These are phyloP conservation scores for Anthostomella pinea DNA, from an alignment of 2,329 filamentous ascomycete species.

Conservation along the genomic window DNA sequence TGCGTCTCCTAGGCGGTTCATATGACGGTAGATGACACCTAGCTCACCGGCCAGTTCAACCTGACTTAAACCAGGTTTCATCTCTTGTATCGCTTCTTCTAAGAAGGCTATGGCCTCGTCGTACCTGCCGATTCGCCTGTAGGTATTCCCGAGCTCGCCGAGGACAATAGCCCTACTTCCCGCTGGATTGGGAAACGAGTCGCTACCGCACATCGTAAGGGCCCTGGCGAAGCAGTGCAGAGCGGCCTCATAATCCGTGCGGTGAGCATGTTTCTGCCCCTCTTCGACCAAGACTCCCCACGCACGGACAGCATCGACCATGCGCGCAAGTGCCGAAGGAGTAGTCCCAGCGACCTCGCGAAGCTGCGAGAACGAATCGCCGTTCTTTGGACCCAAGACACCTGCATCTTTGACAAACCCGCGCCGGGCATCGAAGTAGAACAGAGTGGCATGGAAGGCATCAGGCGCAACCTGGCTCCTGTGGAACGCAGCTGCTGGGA, in stretches of 20 bases:
- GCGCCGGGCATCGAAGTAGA: conserved; percentile 34
- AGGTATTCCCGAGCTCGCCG: conserved; percentile 26
- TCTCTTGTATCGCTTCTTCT: conserved; percentile 20
- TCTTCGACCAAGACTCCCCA: conserved; percentile 19
- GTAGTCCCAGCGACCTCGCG: conserved; percentile 22
- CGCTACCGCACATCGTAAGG: conserved; percentile 21
- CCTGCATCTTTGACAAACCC: conserved; percentile 31
- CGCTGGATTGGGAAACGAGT: too few relatives aligned
- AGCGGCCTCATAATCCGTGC: conserved; percentile 22
- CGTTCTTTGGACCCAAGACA: conserved; percentile 31
- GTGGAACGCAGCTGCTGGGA: conserved; percentile 32
- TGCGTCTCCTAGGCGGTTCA: conserved; percentile 29
- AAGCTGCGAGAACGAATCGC: conserved; percentile 15
- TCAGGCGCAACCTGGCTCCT: conserved; percentile 26
- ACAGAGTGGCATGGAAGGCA: conserved; percentile 33
- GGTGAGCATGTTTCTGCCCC: conserved; percentile 12
- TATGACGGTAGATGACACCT: conserved; percentile 32
- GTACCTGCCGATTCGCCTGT: conserved; percentile 32
- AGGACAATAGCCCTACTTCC: too few relatives aligned
- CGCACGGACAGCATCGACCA: conserved; percentile 10
- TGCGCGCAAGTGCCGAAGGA: conserved; percentile 15
- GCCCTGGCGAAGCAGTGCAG: conserved; percentile 23
- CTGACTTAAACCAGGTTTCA: conserved; percentile 9
- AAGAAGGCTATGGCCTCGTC: conserved; percentile 21
- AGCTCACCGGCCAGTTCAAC: conserved; percentile 31